phyloP scores from a whole-genome alignment of 1,284 basidiomycete species.

The Leccinum fallax region DNA sequence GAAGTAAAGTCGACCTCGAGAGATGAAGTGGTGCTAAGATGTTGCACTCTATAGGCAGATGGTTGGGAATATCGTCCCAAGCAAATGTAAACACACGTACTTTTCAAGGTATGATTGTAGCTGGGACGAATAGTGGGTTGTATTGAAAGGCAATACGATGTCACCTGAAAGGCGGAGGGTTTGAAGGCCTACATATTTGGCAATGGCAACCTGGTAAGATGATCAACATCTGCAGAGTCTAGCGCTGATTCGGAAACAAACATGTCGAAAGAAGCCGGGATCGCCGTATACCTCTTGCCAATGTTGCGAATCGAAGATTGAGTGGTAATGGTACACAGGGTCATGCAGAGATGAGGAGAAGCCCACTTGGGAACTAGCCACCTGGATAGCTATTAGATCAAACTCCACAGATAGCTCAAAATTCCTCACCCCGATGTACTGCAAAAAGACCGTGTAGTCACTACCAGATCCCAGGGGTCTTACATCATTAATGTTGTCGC shows the following conservation, averaged over 20 bases:
- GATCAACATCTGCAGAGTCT: constrained; percentile 1
- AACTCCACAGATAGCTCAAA: background rate
- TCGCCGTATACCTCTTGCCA: constrained; percentile 79
- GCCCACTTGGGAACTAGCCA: constrained; percentile 56
- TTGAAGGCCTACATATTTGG: constrained; percentile 67
- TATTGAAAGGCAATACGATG: constrained; percentile 70
- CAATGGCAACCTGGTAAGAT: constrained; percentile 54
- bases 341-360: constrained; percentile 52
- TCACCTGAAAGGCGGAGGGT: constrained; percentile 63
- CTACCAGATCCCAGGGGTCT: constrained; percentile 58
- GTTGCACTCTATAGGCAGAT: constrained; percentile 35
- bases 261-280: constrained; percentile 70
- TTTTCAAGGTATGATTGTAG: constrained; percentile 51
- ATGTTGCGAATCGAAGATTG: constrained; percentile 71
- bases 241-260: constrained; percentile 30
- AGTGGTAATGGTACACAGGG: constrained; percentile 77
- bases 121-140: constrained; percentile 66
- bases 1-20: constrained; percentile 36
- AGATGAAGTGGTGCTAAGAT: constrained; percentile 23
- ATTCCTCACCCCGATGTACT: constrained; percentile 49
- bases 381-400: constrained; percentile 35
- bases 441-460: constrained; percentile 76
- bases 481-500: constrained; percentile 38
- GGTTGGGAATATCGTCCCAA: background rate
- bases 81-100: constrained; percentile 34